Percentiles rank a stretch among this genome's conserved stretches.
Conservation (phyloP, 129 eudicot genomes). For the Scalesia atractyloides region DNA sequence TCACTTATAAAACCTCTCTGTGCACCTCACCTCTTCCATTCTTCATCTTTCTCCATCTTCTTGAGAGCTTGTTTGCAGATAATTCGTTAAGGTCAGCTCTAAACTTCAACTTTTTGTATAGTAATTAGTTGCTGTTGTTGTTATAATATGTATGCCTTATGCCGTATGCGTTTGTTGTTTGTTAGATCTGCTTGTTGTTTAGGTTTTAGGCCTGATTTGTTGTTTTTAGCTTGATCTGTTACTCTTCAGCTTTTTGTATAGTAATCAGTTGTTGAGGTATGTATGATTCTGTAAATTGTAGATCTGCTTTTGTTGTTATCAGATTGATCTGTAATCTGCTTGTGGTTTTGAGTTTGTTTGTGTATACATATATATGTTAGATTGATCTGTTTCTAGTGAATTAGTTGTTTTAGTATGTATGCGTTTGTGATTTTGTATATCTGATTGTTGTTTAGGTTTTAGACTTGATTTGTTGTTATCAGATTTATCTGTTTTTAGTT, state of each 20-base stretch:
- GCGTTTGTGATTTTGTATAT: background rate
- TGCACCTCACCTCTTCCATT: slow-evolving; percentile 33
- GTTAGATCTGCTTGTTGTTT: background rate
- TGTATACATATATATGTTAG: too few species aligned
- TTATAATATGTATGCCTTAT: background rate
- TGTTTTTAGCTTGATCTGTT: background rate
- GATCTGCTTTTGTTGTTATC: background rate
- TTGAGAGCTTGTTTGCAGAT: background rate
- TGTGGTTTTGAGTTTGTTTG: too few species aligned
- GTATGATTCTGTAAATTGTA: too few species aligned
- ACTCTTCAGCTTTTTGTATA: too few species aligned
- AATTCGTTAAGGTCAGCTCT: slow-evolving; percentile 26
- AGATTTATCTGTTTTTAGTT: background rate
- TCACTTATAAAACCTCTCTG: slow-evolving; percentile 40
- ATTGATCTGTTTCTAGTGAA: too few species aligned
- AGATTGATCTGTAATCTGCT: too few species aligned
- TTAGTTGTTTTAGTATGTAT: too few species aligned
- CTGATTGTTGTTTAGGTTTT: background rate
- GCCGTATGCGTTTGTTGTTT: background rate
- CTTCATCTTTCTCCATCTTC: slow-evolving; percentile 39
- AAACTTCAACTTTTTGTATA: background rate
- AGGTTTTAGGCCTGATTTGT: too few species aligned
- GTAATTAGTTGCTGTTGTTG: background rate
- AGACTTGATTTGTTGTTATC: background rate
- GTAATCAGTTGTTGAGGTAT: too few species aligned